Percentiles rank a stretch among this genome's conserved stretches.
Evolutionary conservation across 129 eudicot genomes (phyloP).

Genomic region (Gnaphalium uliginosum): DNA sequence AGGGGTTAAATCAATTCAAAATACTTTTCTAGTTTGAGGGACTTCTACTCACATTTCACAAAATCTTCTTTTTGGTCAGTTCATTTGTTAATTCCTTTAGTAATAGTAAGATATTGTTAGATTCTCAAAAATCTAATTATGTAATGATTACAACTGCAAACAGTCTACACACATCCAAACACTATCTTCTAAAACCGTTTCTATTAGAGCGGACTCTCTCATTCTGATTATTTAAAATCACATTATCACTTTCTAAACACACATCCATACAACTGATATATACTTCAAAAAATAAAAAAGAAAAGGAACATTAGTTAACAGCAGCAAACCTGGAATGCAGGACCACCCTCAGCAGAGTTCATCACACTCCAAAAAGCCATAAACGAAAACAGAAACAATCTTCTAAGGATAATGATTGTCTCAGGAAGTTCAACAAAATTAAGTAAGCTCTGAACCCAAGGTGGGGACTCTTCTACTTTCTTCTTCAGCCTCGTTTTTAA

Average conservation of each 20-base stretch:
- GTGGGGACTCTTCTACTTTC: slow-evolving; percentile 95
- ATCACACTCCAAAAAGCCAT: slow-evolving; percentile 95
- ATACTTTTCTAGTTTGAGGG: no score
- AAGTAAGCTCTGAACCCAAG: slow-evolving; percentile 79
- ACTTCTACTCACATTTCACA: no score
- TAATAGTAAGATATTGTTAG: no score
- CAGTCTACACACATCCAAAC: no score
- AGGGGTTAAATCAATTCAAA: no score
- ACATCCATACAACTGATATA: background rate
- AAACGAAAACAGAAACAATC: slow-evolving; percentile 79
- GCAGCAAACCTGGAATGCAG: slow-evolving; percentile 89
- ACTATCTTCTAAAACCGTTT: background rate
- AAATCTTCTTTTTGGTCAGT: no score
- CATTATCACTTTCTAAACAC: background rate
- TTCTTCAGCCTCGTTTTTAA: slow-evolving; percentile 77
- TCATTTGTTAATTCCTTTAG: no score
- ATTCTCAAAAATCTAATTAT: no score
- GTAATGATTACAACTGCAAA: no score
- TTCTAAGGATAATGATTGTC: slow-evolving; percentile 64
- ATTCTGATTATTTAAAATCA: background rate
- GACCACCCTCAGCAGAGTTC: slow-evolving; percentile 93
- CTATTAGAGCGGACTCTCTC: background rate
- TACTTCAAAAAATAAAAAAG: background rate
- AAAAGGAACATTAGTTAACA: background rate
- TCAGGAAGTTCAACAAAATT: slow-evolving; percentile 81